phyloP scores from a whole-genome alignment of 2,329 filamentous ascomycete species.

The Capronia coronata region DNA sequence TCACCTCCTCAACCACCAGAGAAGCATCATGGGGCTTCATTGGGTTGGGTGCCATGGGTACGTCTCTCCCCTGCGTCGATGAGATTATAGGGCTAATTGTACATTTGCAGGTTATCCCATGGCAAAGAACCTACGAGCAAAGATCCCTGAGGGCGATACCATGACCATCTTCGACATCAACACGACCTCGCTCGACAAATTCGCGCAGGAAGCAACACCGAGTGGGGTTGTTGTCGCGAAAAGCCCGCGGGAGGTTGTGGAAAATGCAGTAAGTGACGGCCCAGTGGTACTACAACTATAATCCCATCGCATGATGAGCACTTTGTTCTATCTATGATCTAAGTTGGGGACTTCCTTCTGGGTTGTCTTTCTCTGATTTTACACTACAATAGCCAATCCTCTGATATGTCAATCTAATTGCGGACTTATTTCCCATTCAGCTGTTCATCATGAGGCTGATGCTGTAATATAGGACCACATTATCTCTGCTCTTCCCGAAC shows the following conservation, averaged over 20 bases:
- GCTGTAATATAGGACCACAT: conserved; percentile 60
- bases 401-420: conserved; percentile 44
- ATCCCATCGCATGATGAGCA: conserved; percentile 46
- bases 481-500: conserved; percentile 83
- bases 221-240: conserved; percentile 51
- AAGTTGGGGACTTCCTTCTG: conserved; percentile 59
- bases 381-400: conserved; percentile 65
- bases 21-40: conserved; percentile 54
- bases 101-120: conserved; percentile 57
- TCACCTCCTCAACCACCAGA: conserved; percentile 43
- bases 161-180: conserved; percentile 63
- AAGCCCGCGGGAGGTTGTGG: conserved; percentile 56
- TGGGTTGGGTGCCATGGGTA: conserved; percentile 57
- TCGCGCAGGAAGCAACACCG: conserved; percentile 49
- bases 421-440: conserved; percentile 16
- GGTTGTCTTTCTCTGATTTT: conserved; percentile 55
- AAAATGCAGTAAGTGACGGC: conserved; percentile 56
- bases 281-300: conserved; percentile 1
- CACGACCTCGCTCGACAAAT: conserved; percentile 48
- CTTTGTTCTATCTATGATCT: conserved; percentile 59
- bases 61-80: conserved; percentile 11
- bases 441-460: conserved; percentile 1
- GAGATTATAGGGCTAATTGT: conserved; percentile 6
- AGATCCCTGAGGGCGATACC: conserved; percentile 57
- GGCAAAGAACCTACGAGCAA: conserved; percentile 63